Percentiles rank a stretch among this genome's conserved stretches.
These are phyloP conservation scores for Glarea lozoyensis DNA, from an alignment of 495 filamentous ascomycete species.

Conservation along the genomic window DNA sequence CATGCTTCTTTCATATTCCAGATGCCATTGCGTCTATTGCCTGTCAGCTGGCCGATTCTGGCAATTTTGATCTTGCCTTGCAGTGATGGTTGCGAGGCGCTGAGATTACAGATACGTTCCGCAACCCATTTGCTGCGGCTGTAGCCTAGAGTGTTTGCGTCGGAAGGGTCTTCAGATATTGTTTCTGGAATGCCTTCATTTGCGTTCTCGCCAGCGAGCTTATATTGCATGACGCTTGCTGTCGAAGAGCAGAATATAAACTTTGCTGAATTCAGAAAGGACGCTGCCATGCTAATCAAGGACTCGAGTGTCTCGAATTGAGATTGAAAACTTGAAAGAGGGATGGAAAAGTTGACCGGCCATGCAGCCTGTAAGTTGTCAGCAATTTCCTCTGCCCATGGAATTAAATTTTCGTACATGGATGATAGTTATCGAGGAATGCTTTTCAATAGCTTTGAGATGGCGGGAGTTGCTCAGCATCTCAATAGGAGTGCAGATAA, in stretches of 20 bases:
- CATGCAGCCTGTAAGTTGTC: constrained; percentile 41
- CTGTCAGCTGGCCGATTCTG: constrained; percentile 52
- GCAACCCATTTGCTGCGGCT: constrained; percentile 55
- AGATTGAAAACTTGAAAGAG: constrained; percentile 43
- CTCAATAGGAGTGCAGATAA: too few relatives aligned
- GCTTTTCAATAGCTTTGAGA: background rate
- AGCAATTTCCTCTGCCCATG: constrained; percentile 21
- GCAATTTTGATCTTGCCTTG: constrained; percentile 29
- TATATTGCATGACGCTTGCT: constrained; percentile 26
- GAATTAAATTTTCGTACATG: constrained; percentile 1
- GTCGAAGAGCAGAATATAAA: constrained; percentile 56
- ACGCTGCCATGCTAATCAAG: constrained; percentile 36
- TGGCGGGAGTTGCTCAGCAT: constrained; percentile 1
- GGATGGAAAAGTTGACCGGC: constrained; percentile 56
- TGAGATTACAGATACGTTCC: constrained; percentile 40
- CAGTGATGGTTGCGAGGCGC: constrained; percentile 15
- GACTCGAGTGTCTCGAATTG: constrained; percentile 37
- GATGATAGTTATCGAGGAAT: background rate
- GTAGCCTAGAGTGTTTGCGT: constrained; percentile 50
- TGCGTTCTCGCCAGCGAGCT: too few relatives aligned
- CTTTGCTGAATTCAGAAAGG: constrained; percentile 15
- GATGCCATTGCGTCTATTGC: constrained; percentile 40
- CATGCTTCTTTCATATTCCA: constrained; percentile 60
- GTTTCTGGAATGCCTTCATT: constrained; percentile 34
- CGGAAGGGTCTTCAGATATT: constrained; percentile 34